A percentile compares a stretch with the other conserved stretches of the same genome.
phyloP scores from a whole-genome alignment of 768 basidiomycete genomes.

The Grammothele lineata region DNA sequence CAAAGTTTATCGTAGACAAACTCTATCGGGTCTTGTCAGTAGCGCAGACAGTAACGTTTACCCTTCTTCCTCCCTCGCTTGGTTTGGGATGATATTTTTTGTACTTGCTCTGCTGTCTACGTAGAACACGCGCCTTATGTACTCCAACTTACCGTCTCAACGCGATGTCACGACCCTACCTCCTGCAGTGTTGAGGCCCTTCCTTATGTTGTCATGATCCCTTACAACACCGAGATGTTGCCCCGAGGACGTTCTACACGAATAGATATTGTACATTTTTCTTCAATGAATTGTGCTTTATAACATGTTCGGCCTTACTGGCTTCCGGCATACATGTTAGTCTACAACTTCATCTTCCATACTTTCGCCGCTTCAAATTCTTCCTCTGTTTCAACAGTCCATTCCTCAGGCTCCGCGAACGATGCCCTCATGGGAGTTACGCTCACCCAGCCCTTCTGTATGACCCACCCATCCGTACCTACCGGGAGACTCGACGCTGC shows the following conservation, averaged over 20 bases:
- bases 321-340: too few relatives aligned
- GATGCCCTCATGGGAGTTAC: slow-evolving; percentile 75
- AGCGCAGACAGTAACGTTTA: slow-evolving; percentile 8
- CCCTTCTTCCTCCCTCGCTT: neutral
- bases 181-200: too few relatives aligned
- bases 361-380: slow-evolving; percentile 37
- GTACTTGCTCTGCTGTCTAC: slow-evolving; percentile 1
- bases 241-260: neutral
- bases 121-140: neutral
- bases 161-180: too few relatives aligned
- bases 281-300: neutral
- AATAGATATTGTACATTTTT: neutral
- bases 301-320: too few relatives aligned
- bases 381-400: slow-evolving; percentile 16
- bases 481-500: slow-evolving; percentile 53
- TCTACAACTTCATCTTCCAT: slow-evolving; percentile 59
- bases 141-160: too few relatives aligned
- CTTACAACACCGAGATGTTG: neutral
- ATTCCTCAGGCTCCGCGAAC: slow-evolving; percentile 59
- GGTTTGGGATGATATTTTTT: slow-evolving; percentile 3
- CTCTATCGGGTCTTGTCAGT: slow-evolving; percentile 34
- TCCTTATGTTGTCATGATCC: too few relatives aligned
- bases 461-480: slow-evolving; percentile 82
- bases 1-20: slow-evolving; percentile 66
- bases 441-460: slow-evolving; percentile 64